These are phyloP conservation scores for Solanum dulcamara DNA, from an alignment of 257 asterid genomes.

Conservation along the genomic window DNA sequence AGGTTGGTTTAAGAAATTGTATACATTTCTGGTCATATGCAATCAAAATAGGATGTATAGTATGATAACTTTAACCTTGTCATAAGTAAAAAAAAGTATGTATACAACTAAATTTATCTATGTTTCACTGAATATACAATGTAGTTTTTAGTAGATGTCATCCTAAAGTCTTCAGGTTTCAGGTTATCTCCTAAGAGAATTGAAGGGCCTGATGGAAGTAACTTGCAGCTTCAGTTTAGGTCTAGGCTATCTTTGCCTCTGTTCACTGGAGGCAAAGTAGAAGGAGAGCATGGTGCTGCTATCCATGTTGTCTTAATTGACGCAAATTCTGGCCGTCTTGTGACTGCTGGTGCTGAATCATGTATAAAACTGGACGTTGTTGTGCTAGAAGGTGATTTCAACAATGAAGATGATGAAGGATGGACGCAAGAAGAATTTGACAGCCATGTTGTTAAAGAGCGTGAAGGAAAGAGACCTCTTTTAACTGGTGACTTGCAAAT, in stretches of 20 bases:
- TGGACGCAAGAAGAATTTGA: constrained; percentile 93
- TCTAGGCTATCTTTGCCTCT: constrained; percentile 91
- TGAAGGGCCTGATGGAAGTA: constrained; percentile 90
- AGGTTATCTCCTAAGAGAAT: constrained; percentile 85
- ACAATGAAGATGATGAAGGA: constrained; percentile 68
- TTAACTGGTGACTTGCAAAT: constrained; percentile 83
- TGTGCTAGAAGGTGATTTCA: constrained; percentile 95
- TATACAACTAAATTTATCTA: not conserved
- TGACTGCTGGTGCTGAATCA: constrained; percentile 83
- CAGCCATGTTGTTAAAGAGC: constrained; percentile 87
- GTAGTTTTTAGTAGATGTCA: not conserved
- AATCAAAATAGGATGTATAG: not conserved
- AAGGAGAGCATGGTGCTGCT: constrained; percentile 96
- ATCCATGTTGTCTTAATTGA: constrained; percentile 77
- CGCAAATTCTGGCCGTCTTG: constrained; percentile 60
- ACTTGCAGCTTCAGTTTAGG: constrained; percentile 74
- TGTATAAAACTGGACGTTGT: constrained; percentile 71
- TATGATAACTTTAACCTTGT: not conserved
- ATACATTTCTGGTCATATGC: not conserved
- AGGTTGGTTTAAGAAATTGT: not conserved
- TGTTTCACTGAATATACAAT: not conserved
- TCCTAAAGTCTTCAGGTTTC: constrained; percentile 22
- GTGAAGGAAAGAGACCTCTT: constrained; percentile 93
- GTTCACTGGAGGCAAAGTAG: constrained; percentile 92
- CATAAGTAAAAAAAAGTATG: not conserved